Percentiles rank a stretch among this genome's conserved stretches.
These are phyloP conservation scores for Dryadomyces sulphureus DNA, from an alignment of 2,329 filamentous ascomycete species.

Conservation along the genomic window DNA sequence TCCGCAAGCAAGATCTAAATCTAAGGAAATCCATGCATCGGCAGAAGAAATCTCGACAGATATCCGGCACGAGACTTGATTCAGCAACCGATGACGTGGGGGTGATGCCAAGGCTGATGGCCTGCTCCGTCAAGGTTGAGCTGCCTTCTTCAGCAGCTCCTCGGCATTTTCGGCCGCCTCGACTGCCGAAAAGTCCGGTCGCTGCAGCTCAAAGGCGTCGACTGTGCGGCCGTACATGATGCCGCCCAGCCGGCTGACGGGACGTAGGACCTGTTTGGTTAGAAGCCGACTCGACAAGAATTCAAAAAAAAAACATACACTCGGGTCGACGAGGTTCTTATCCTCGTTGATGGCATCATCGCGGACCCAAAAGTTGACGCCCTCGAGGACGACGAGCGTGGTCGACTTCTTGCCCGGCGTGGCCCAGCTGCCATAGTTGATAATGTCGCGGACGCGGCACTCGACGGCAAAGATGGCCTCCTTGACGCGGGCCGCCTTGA, in stretches of 20 bases:
- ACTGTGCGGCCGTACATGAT: conserved; percentile 66
- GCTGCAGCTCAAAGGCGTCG: conserved; percentile 56
- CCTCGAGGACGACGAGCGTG: conserved; percentile 65
- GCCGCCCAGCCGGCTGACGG: conserved; percentile 67
- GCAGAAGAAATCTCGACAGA: no score
- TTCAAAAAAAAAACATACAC: conserved; percentile 20
- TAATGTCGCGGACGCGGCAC: conserved; percentile 58
- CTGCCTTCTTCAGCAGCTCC: conserved; percentile 8
- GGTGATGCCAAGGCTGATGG: no score
- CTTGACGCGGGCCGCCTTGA: conserved; percentile 50
- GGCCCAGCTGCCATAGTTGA: conserved; percentile 61
- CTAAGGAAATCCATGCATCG: no score
- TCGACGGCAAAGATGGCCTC: conserved; percentile 79
- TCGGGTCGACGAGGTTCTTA: conserved; percentile 57
- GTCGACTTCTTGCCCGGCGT: conserved; percentile 61
- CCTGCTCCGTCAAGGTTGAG: background rate
- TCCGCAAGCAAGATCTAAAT: no score
- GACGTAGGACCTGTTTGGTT: conserved; percentile 44
- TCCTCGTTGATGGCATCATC: conserved; percentile 79
- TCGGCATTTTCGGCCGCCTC: conserved; percentile 24
- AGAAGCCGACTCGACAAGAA: conserved; percentile 3
- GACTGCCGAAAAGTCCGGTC: conserved; percentile 36
- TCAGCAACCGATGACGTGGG: no score
- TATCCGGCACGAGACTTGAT: no score
- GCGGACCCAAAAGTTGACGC: conserved; percentile 73